Percentiles rank a stretch among this genome's conserved stretches.
These are phyloP conservation scores for Geotrichum bryndzae DNA, from an alignment of 1,139 yeast species.

Conservation along the genomic window DNA sequence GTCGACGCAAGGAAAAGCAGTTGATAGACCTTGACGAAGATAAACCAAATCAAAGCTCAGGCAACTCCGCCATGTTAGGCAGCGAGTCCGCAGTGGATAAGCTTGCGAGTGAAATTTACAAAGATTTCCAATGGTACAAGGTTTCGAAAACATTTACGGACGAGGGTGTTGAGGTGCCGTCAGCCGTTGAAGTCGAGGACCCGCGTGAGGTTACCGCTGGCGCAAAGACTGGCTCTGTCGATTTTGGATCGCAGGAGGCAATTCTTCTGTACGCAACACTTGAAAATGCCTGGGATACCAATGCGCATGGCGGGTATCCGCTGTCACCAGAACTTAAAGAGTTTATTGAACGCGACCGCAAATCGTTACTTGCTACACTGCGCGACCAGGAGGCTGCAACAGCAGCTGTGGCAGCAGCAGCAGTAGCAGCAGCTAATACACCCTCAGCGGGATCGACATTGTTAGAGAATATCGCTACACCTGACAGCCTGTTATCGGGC, in stretches of 20 bases:
- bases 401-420: background rate
- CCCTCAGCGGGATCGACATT: background rate
- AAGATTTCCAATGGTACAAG: constrained; percentile 21
- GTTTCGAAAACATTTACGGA: constrained; percentile 14
- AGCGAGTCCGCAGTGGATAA: background rate
- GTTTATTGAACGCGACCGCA: constrained; percentile 21
- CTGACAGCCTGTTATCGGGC: background rate
- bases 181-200: constrained; percentile 14
- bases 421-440: background rate
- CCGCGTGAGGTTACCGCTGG: constrained; percentile 22
- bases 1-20: background rate
- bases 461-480: background rate
- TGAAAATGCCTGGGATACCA: constrained; percentile 21
- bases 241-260: constrained; percentile 26
- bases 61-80: background rate
- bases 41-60: background rate
- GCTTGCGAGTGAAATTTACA: background rate
- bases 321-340: constrained; percentile 20
- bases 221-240: constrained; percentile 25
- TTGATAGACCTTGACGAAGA: constrained; percentile 11
- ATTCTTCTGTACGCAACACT: constrained; percentile 26
- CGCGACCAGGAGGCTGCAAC: constrained; percentile 2
- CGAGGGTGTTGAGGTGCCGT: constrained; percentile 13
- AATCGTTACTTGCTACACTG: background rate
- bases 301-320: constrained; percentile 14